Base-by-base conservation (phyloP, 2,329 filamentous ascomycete genomes). In the Paecilomyces sp. region DNA sequence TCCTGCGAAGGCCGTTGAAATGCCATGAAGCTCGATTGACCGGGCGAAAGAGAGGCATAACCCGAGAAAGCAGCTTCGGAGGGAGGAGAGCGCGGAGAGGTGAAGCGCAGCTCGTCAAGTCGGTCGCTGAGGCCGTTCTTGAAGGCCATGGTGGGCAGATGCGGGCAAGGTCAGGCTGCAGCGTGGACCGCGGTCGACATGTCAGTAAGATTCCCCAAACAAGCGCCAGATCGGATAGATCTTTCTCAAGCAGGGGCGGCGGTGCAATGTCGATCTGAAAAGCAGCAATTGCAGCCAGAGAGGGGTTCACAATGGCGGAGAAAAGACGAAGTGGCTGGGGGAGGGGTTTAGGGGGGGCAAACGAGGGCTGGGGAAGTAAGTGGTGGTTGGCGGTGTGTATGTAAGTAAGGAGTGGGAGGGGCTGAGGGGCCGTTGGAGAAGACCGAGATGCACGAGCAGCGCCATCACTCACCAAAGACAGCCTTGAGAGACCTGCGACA, bases 71-170 rank as follows among this genome's bases (percentile, higher is more conserved):
- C 80, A 69, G 85, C 79, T 70, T 96, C 91, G 77, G 88, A 89
- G 68, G 87, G 85, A 59, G 90, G 85, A 67, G 90, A 90, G 76
- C 89, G 87, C 76, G 92, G 88, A 71, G 84, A 84, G 68, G 88
- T 87, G 77, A 89, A 92, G 74, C 88, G 88, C 76, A 90, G 81
- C 77, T 92, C 89, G 77, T 93, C 90, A 84, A 91, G 89, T 73
- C 83, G 81, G 69, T 85, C 84, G 71, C 79, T 84, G 72, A 84
- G 76, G 70, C 82, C 82, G 71, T 83, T 82, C 66, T 84, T 84
- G 77, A 84, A 88, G 66, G 86, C 84, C 87, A 89, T 89, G 66
- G 64, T 77, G 74, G 67, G 65, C 64, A 50, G 54, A 13, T 64
- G 58, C 59, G 62, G 64, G 60, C 60, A 60, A 65, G 62, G 66